phyloP scores from a whole-genome alignment of 306 rosid species.

The Acacia confusa region DNA sequence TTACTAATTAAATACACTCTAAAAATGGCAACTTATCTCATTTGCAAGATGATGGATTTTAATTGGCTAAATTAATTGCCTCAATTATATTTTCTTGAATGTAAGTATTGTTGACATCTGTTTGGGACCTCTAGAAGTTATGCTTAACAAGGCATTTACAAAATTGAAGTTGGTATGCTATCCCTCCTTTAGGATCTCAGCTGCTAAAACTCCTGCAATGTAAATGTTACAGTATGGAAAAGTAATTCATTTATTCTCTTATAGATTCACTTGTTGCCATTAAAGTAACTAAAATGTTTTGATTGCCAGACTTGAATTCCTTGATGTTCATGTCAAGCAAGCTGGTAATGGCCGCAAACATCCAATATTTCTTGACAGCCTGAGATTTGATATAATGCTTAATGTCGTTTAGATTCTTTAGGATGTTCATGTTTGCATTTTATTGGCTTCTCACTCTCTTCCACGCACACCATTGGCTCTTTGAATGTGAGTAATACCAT shows the following conservation, averaged over 20 bases:
- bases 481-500: not conserved
- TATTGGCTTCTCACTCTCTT: not conserved
- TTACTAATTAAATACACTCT: not conserved
- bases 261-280: not conserved
- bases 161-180: not conserved
- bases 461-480: not conserved
- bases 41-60: not conserved
- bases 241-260: slow-evolving; percentile 13
- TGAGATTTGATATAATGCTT: not conserved
- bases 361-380: not conserved
- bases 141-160: not conserved
- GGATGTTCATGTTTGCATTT: slow-evolving; percentile 1
- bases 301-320: slow-evolving; percentile 7
- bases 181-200: not conserved
- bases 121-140: not conserved
- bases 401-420: slow-evolving; percentile 1
- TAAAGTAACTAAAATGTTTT: not conserved
- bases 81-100: not conserved
- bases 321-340: not conserved
- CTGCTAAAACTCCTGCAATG: not conserved
- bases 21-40: slow-evolving; percentile 16
- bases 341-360: not conserved
- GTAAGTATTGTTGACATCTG: not conserved
- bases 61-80: not conserved
- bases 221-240: slow-evolving; percentile 7